These are phyloP conservation scores for Juncus effusus DNA, from an alignment of 176 grass and related monocot genomes.

Conservation along the genomic window DNA sequence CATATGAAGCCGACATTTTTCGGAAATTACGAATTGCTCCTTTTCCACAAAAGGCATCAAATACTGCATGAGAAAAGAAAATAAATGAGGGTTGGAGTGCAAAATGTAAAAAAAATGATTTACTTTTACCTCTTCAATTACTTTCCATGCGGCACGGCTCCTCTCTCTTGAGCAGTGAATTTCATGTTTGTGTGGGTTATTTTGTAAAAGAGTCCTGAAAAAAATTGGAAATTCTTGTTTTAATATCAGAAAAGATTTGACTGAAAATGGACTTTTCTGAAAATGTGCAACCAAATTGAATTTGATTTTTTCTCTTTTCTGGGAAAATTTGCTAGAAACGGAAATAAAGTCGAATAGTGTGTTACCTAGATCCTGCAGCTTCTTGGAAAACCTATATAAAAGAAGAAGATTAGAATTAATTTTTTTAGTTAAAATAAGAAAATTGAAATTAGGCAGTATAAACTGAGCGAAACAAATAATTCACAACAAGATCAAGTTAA, in stretches of 20 bases:
- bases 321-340: background rate
- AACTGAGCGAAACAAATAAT: conserved; percentile 1
- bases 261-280: background rate
- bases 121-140: conserved; percentile 67
- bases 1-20: conserved; percentile 67
- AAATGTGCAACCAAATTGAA: background rate
- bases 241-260: background rate
- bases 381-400: conserved; percentile 48
- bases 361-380: conserved; percentile 58
- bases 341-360: conserved; percentile 1
- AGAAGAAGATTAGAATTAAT: conserved; percentile 43
- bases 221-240: conserved; percentile 20
- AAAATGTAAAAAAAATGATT: conserved; percentile 21
- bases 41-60: conserved; percentile 91
- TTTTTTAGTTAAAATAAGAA: conserved; percentile 24
- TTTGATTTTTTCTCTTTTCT: background rate
- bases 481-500: conserved; percentile 13
- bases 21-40: conserved; percentile 73
- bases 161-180: conserved; percentile 94
- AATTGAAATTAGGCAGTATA: conserved; percentile 34
- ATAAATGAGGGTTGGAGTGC: background rate
- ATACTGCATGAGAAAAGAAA: conserved; percentile 52
- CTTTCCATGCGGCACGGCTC: conserved; percentile 80
- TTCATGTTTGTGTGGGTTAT: conserved; percentile 46
- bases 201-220: conserved; percentile 61